Conservation (phyloP, 345 rosid genomes). For the Bruguiera sexangula region DNA sequence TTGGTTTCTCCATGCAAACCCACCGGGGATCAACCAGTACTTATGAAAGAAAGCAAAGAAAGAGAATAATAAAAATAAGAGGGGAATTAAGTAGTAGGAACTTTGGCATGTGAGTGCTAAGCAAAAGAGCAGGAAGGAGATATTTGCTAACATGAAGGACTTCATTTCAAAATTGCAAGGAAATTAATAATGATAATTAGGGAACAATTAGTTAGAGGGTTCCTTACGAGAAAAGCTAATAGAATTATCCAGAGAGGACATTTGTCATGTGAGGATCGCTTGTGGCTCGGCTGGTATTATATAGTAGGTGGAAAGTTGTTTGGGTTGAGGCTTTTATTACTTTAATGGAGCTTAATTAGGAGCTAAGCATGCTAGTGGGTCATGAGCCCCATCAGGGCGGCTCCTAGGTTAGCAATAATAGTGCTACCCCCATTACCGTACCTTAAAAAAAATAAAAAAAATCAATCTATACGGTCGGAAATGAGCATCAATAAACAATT, state of each 20-base stretch:
- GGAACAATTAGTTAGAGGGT: background rate
- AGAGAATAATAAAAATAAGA: constrained; percentile 22
- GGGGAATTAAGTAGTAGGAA: constrained; percentile 27
- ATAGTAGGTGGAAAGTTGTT: constrained; percentile 32
- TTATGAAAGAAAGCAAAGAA: constrained; percentile 23
- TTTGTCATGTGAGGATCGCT: constrained; percentile 26
- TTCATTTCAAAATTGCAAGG: constrained; percentile 27
- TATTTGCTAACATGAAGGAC: constrained; percentile 13
- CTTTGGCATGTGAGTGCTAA: constrained; percentile 11
- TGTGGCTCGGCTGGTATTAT: constrained; percentile 24
- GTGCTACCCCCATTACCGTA: no score
- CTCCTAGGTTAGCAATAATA: no score
- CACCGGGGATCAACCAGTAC: constrained; percentile 56
- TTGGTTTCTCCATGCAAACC: constrained; percentile 62
- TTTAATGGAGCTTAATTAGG: constrained; percentile 24
- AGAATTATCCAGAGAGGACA: constrained; percentile 29
- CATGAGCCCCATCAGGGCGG: background rate
- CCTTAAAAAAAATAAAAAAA: no score
- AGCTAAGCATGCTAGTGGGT: constrained; percentile 1
- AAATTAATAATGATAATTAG: background rate
- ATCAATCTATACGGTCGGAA: no score
- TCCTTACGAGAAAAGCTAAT: background rate
- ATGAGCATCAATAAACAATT: no score
- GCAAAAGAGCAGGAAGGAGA: constrained; percentile 18
- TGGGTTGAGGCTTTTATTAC: constrained; percentile 14